These are phyloP conservation scores for Chrysochromulina tobinii DNA, from an alignment of 78 protist species.

Conservation along the genomic window DNA sequence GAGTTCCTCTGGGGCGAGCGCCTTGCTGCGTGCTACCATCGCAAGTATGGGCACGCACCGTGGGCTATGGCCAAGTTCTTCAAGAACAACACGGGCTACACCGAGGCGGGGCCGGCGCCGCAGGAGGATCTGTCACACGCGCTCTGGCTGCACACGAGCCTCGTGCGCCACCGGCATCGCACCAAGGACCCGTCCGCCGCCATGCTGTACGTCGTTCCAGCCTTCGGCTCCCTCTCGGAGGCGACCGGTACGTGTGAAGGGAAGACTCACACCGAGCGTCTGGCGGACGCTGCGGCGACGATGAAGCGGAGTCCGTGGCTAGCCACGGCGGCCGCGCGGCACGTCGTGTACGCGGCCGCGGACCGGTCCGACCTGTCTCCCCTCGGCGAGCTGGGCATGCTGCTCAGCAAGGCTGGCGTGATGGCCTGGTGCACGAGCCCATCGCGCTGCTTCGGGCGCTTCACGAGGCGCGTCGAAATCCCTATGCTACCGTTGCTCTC, in stretches of 20 bases:
- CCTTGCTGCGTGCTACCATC: background rate
- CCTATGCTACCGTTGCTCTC: background rate
- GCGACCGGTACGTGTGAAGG: background rate
- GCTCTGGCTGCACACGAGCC: background rate
- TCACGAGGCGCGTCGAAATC: background rate
- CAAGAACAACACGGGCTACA: no score
- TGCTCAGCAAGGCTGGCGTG: background rate
- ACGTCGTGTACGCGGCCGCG: background rate
- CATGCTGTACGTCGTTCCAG: background rate
- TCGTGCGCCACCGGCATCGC: background rate
- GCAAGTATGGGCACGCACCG: background rate
- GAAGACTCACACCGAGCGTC: background rate
- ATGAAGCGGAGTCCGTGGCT: background rate
- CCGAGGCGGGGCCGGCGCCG: background rate
- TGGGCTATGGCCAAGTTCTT: background rate
- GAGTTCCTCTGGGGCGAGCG: background rate
- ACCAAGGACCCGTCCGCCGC: background rate
- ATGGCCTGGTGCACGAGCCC: background rate
- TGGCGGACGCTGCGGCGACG: background rate
- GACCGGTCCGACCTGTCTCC: background rate
- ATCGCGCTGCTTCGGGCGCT: background rate
- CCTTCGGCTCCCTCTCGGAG: background rate
- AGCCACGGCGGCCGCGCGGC: background rate
- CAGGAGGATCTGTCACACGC: background rate
- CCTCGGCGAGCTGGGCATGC: slow-evolving; percentile 2